A percentile compares a stretch with the other conserved stretches of the same genome.
phyloP scores from a whole-genome alignment of 2,329 filamentous ascomycete genomes.

The Coniochaeta ligniaria region DNA sequence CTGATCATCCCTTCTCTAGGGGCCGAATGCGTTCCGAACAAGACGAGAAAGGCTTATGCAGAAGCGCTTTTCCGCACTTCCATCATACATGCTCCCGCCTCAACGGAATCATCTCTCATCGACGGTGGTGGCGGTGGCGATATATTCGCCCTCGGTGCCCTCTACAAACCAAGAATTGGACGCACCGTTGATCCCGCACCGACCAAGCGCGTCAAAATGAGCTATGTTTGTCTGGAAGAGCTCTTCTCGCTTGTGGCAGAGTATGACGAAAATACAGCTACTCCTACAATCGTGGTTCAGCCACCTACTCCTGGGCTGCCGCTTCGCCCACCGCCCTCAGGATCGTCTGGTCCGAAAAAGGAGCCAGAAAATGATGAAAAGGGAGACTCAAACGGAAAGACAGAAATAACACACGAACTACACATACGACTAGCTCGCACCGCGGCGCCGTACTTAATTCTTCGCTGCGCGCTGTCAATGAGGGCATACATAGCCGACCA shows the following conservation, averaged over 20 bases:
- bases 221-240: constrained; percentile 74
- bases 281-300: constrained; percentile 30
- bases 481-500: constrained; percentile 86
- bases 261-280: constrained; percentile 29
- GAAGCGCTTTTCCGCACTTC: constrained; percentile 75
- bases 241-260: constrained; percentile 62
- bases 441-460: constrained; percentile 72
- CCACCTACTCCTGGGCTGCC: constrained; percentile 32
- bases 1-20: constrained; percentile 72
- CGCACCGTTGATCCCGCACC: constrained; percentile 63
- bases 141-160: constrained; percentile 45
- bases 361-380: constrained; percentile 11
- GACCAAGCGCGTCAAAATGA: constrained; percentile 62
- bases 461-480: constrained; percentile 74
- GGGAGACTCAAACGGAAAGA: background rate
- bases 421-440: constrained; percentile 63
- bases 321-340: constrained; percentile 7
- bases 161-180: constrained; percentile 62
- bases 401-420: constrained; percentile 21
- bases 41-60: constrained; percentile 61
- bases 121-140: constrained; percentile 37
- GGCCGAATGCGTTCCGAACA: constrained; percentile 55
- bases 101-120: constrained; percentile 48
- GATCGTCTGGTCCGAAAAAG: constrained; percentile 5
- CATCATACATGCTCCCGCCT: constrained; percentile 62